Evolutionary conservation across 345 rosid genomes (phyloP).

Genomic region (Cochlearia excelsa): DNA sequence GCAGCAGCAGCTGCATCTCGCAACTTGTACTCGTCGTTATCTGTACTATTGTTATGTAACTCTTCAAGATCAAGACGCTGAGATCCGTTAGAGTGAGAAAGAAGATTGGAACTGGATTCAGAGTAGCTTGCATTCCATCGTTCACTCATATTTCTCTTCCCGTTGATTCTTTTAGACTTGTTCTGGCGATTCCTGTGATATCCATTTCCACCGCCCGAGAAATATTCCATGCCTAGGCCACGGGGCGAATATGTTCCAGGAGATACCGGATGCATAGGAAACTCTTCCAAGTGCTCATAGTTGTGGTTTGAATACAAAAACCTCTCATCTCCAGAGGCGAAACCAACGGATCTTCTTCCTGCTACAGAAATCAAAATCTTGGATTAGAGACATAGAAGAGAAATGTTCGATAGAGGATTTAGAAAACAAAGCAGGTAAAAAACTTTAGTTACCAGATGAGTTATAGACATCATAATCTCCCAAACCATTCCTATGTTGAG

Average conservation of each 20-base stretch:
- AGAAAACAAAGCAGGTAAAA: conserved; percentile 10
- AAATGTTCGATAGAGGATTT: conserved; percentile 4
- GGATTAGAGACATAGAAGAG: conserved; percentile 16
- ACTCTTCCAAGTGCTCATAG: conserved; percentile 60
- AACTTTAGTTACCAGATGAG: conserved; percentile 19
- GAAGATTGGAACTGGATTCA: conserved; percentile 47
- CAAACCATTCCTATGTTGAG: conserved; percentile 43
- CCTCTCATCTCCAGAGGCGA: conserved; percentile 69
- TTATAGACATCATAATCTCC: conserved; percentile 44
- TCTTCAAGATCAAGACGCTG: conserved; percentile 42
- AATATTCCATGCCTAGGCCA: conserved; percentile 42
- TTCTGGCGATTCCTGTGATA: conserved; percentile 46
- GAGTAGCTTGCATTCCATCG: conserved; percentile 48
- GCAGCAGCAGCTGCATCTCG: conserved; percentile 85
- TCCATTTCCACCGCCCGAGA: conserved; percentile 47
- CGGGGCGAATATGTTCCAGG: conserved; percentile 52
- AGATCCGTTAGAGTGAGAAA: conserved; percentile 36
- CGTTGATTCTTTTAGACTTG: conserved; percentile 48
- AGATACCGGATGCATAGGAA: conserved; percentile 47
- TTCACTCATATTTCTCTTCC: conserved; percentile 46
- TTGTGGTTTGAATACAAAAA: conserved; percentile 43
- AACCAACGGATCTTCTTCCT: conserved; percentile 77
- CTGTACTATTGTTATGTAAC: conserved; percentile 42
- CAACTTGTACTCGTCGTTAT: conserved; percentile 61
- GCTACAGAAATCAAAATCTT: conserved; percentile 29